Conservation (phyloP, 2,329 filamentous ascomycete species). For the Graphiopsis chlorocephala region DNA sequence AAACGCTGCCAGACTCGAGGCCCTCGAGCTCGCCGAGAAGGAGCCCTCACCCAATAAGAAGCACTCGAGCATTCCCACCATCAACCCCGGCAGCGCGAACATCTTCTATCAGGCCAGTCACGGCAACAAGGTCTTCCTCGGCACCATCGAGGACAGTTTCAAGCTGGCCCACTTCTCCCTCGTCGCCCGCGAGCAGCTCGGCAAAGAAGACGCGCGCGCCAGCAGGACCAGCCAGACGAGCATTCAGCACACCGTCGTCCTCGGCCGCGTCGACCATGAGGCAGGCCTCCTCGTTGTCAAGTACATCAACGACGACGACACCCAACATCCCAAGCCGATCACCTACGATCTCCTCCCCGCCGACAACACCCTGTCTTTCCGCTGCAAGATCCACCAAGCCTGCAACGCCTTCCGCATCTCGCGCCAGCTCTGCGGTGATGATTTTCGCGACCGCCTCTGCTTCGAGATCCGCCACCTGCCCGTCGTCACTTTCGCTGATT, state of each 20-base stretch:
- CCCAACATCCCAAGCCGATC: neutral
- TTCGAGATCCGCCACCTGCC: neutral
- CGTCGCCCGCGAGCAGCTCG: neutral
- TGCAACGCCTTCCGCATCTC: conserved; percentile 12
- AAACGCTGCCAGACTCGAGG: too few relatives aligned
- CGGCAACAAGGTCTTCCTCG: neutral
- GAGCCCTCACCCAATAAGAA: neutral
- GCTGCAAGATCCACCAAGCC: conserved; percentile 15
- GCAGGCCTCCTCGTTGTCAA: conserved; percentile 3
- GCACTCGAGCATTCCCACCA: neutral
- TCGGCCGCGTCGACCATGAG: neutral
- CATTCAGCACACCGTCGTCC: neutral
- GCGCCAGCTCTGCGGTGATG: conserved; percentile 16
- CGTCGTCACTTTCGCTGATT: conserved; percentile 10
- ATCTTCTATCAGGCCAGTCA: neutral
- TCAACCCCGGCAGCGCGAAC: neutral
- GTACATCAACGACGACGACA: conserved; percentile 16
- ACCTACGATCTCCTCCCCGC: neutral
- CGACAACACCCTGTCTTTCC: conserved; percentile 13
- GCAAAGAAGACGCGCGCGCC: neutral
- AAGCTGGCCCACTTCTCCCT: neutral
- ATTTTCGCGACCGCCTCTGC: conserved; percentile 16
- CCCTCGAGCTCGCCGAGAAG: neutral
- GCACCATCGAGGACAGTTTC: neutral
- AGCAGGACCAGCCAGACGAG: neutral